Evolutionary conservation across 305 asterid species (phyloP), one percentile per base, ranked within the genome.

Genomic region (Solanum chacoense): DNA sequence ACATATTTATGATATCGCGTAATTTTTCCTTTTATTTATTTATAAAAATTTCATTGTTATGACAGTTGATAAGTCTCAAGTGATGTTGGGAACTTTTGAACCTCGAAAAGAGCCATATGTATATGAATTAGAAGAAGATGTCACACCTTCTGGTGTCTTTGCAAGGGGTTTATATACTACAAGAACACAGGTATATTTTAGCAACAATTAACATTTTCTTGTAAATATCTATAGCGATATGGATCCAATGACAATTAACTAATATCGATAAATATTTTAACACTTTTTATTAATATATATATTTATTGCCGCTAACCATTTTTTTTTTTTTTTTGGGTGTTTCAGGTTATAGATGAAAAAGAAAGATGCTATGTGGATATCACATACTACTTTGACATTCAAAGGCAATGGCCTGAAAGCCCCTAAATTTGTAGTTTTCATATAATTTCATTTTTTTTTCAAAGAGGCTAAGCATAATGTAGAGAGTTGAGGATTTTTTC

Each of bases 361-460:
- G 91, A 90, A 2, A 91, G 69, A 67, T 90, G 93, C 91, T 91
- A 89, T 50, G 86, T 93, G 91, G 93, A 92, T 73, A 91, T 93
- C 88, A 91, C 88, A 11, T 93, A 93, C 91, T 91, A 91, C 88
- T 93, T 93, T 85, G 94, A 92, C 29, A 92, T 93, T 88, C 92
- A 92, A 63, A 93, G 89, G 87, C 55, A 78, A 31, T 93, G 94
- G 94, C 92, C 93, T 55, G 87, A 88, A n/a, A 84, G 69, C 24
- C 55, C 91, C 55, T 88, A 76, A 72, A 28, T 6, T 72, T 45
- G 65, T 71, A 71, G 65, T 34, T 55, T 84, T 55, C 38, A 83
- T 10, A 31, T 31, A 76, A 81, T 29, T 83, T 31, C 20, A 50
- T 18, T 75, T 76, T 76, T 75, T 24, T 55, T 55, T 1, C 11